These are phyloP conservation scores for Aspergillus glaucus DNA, from an alignment of 2,329 filamentous ascomycete genomes.

Conservation along the genomic window DNA sequence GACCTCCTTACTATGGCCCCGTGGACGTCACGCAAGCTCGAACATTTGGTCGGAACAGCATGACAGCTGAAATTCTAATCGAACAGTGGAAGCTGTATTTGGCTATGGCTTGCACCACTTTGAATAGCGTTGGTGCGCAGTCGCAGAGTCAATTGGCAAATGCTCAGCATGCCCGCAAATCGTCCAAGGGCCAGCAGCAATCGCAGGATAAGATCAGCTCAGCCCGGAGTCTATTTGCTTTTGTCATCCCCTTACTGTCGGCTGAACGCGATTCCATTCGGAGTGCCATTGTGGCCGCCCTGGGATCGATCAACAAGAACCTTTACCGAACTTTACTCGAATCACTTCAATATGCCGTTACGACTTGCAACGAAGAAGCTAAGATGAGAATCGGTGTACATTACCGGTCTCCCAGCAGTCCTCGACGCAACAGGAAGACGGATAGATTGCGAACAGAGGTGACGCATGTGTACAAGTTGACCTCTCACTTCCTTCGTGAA, in stretches of 20 bases:
- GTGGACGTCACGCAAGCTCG: constrained; percentile 33
- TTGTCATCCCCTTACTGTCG: constrained; percentile 79
- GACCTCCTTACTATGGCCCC: constrained; percentile 42
- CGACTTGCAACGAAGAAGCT: constrained; percentile 80
- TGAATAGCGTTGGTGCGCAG: constrained; percentile 71
- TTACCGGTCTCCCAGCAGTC: constrained; percentile 75
- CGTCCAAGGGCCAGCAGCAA: constrained; percentile 60
- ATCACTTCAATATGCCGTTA: constrained; percentile 79
- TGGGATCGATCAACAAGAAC: constrained; percentile 92
- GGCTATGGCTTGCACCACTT: constrained; percentile 92
- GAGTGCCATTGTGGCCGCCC: constrained; percentile 81
- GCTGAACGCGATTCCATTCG: constrained; percentile 74
- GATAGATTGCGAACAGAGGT: constrained; percentile 88
- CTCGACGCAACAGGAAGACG: constrained; percentile 73
- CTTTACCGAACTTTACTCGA: constrained; percentile 88
- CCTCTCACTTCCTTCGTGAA: constrained; percentile 77
- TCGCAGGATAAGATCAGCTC: constrained; percentile 76
- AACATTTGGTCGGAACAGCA: constrained; percentile 46
- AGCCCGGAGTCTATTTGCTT: constrained; percentile 82
- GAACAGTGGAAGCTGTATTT: constrained; percentile 98
- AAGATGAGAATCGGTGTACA: constrained; percentile 69
- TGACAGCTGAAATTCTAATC: constrained; percentile 77
- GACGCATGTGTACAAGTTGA: constrained; percentile 92
- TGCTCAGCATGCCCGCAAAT: constrained; percentile 72
- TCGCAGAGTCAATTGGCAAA: constrained; percentile 54